Evolutionary conservation across 441 rosid genomes (phyloP).

Genomic region (Cnidoscolus chayamansa): DNA sequence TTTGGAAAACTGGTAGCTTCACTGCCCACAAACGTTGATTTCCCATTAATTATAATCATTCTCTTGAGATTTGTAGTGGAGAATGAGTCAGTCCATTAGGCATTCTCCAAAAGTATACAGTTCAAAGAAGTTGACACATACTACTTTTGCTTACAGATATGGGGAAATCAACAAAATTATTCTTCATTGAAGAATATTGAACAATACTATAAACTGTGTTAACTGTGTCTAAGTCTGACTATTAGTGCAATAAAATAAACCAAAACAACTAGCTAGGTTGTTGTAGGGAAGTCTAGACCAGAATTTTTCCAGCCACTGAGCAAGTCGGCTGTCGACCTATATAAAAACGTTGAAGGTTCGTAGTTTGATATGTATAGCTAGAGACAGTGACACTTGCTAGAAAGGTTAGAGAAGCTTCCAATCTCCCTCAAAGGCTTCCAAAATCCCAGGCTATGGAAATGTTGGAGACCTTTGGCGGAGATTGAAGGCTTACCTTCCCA

Average conservation of each 20-base stretch:
- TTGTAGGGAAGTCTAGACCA: not conserved
- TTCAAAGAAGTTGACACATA: not conserved
- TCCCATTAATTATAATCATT: constrained; percentile 19
- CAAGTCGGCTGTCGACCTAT: constrained; percentile 10
- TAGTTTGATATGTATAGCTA: not conserved
- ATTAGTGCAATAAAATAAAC: too few species aligned
- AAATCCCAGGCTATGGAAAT: constrained; percentile 7
- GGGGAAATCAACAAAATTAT: not conserved
- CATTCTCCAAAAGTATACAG: not conserved
- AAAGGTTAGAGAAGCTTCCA: constrained; percentile 30
- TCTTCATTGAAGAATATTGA: constrained; percentile 1
- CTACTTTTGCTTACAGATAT: not conserved
- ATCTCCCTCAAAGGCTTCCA: constrained; percentile 44
- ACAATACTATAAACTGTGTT: not conserved
- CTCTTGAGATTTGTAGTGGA: constrained; percentile 23
- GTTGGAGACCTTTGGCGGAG: constrained; percentile 21
- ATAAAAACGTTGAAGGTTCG: constrained; percentile 5
- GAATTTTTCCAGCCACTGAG: not conserved
- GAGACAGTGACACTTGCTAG: not conserved
- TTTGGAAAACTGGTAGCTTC: constrained; percentile 2
- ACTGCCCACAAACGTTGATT: not conserved
- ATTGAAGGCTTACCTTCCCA: constrained; percentile 22
- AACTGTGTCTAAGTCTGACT: too few species aligned
- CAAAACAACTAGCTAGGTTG: not conserved
- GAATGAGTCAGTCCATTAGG: constrained; percentile 22